Evolutionary conservation across 2,329 filamentous ascomycete species (phyloP).

Genomic region (Pseudocercospora pini-densiflorae): DNA sequence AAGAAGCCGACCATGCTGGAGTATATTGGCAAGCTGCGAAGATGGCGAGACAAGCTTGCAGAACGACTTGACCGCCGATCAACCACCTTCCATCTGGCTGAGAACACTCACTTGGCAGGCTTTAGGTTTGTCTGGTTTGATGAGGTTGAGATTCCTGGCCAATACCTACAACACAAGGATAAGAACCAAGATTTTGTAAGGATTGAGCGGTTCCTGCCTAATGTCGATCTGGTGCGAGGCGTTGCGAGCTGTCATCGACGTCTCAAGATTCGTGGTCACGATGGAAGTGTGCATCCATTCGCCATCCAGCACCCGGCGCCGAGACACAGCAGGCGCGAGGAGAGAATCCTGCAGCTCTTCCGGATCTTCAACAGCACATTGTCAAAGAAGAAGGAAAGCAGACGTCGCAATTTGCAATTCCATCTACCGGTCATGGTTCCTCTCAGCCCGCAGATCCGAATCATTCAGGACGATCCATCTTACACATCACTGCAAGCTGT

Average conservation of each 20-base stretch:
- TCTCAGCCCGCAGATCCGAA: conserved; percentile 88
- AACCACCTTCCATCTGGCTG: conserved; percentile 75
- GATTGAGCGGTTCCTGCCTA: conserved; percentile 94
- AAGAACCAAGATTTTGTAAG: conserved; percentile 99
- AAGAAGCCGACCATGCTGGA: conserved; percentile 98
- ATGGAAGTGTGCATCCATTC: conserved; percentile 96
- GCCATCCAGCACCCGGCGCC: conserved; percentile 95
- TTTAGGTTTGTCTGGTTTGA: conserved; percentile 99
- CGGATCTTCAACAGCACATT: conserved; percentile 94
- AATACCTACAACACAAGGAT: conserved; percentile 96
- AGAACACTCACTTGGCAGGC: conserved; percentile 88
- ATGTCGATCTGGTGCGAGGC: conserved; percentile 88
- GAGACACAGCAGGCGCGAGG: conserved; percentile 88
- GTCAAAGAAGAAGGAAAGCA: conserved; percentile 90
- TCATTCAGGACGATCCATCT: conserved; percentile 93
- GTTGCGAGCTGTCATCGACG: conserved; percentile 91
- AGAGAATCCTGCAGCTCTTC: conserved; percentile 94
- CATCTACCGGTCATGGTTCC: conserved; percentile 95
- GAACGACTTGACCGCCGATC: conserved; percentile 90
- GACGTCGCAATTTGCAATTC: conserved; percentile 92
- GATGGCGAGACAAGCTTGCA: conserved; percentile 97
- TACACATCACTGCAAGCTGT: conserved; percentile 94
- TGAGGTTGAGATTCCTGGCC: conserved; percentile 95
- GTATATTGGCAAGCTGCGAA: conserved; percentile 95
- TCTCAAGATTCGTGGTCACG: conserved; percentile 94